Evolutionary conservation across 768 basidiomycete genomes (phyloP).

Genomic region (Dioszegia crocea): DNA sequence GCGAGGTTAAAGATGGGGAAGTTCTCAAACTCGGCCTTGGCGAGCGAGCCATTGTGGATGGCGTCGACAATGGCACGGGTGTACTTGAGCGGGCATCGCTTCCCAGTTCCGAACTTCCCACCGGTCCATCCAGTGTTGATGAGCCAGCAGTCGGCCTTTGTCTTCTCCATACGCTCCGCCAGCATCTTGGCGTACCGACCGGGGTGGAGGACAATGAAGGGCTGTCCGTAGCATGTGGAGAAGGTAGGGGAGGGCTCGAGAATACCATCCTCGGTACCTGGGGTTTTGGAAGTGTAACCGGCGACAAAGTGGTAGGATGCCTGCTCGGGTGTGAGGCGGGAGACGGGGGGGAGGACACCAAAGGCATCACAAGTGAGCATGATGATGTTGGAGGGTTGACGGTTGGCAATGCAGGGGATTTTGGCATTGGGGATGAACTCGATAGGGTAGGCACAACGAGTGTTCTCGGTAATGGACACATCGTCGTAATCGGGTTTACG

Average conservation of each 20-base stretch:
- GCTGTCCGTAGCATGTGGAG: constrained; percentile 97
- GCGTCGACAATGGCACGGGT: constrained; percentile 96
- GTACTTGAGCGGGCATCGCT: constrained; percentile 92
- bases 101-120: constrained; percentile 86
- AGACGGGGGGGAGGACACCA: constrained; percentile 94
- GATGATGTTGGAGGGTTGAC: constrained; percentile 70
- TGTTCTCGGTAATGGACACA: constrained; percentile 95
- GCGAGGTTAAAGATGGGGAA: constrained; percentile 75
- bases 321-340: constrained; percentile 85
- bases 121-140: constrained; percentile 91
- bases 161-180: constrained; percentile 82
- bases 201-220: constrained; percentile 98
- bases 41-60: constrained; percentile 88
- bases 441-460: constrained; percentile 98
- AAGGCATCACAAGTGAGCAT: constrained; percentile 94
- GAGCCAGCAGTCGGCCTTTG: constrained; percentile 91
- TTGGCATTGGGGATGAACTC: constrained; percentile 93
- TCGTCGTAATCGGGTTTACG: constrained; percentile 93
- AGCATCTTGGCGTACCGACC: constrained; percentile 96
- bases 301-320: constrained; percentile 97
- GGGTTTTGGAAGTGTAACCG: constrained; percentile 88
- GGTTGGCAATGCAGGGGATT: constrained; percentile 81
- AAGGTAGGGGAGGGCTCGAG: constrained; percentile 98
- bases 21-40: constrained; percentile 77
- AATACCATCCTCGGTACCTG: constrained; percentile 97